phyloP scores from a whole-genome alignment of 2,329 filamentous ascomycete genomes.

The Corinectria fuckeliana region DNA sequence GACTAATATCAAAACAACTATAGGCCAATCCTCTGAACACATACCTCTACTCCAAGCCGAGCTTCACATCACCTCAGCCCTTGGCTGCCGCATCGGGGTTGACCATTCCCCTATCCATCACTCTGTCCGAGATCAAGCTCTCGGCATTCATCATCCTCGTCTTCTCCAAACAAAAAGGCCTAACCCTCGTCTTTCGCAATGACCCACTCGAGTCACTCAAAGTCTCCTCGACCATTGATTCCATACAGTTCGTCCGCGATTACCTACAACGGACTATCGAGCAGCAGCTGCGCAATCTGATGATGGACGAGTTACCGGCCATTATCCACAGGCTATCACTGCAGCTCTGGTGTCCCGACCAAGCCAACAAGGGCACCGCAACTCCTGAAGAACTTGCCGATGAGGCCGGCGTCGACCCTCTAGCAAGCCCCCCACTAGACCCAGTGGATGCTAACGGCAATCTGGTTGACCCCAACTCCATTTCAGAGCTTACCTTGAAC shows the following conservation, averaged over 20 bases:
- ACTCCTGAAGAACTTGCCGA: conserved; percentile 56
- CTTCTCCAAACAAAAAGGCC: conserved; percentile 95
- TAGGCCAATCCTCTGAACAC: conserved; percentile 96
- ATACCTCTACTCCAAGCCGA: conserved; percentile 88
- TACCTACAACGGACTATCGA: conserved; percentile 97
- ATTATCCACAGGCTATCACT: conserved; percentile 94
- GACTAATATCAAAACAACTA: conserved; percentile 56
- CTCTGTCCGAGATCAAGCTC: conserved; percentile 91
- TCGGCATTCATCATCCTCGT: conserved; percentile 98
- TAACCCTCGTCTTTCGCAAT: conserved; percentile 97
- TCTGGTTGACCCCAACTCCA: conserved; percentile 74
- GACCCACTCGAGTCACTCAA: conserved; percentile 97
- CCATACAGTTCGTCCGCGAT: conserved; percentile 96
- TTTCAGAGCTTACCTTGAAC: conserved; percentile 80
- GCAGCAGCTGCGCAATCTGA: conserved; percentile 85
- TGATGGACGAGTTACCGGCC: conserved; percentile 97
- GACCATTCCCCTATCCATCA: conserved; percentile 97
- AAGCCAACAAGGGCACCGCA: conserved; percentile 58
- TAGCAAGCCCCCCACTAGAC: conserved; percentile 80
- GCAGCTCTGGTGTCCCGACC: conserved; percentile 88
- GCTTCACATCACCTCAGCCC: conserved; percentile 91
- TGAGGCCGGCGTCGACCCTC: conserved; percentile 75
- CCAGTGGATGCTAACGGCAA: conserved; percentile 83
- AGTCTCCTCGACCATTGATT: conserved; percentile 98
- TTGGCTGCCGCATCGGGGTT: conserved; percentile 89